Conservation (phyloP, 257 asterid species). For the Solanum medicagineum region DNA sequence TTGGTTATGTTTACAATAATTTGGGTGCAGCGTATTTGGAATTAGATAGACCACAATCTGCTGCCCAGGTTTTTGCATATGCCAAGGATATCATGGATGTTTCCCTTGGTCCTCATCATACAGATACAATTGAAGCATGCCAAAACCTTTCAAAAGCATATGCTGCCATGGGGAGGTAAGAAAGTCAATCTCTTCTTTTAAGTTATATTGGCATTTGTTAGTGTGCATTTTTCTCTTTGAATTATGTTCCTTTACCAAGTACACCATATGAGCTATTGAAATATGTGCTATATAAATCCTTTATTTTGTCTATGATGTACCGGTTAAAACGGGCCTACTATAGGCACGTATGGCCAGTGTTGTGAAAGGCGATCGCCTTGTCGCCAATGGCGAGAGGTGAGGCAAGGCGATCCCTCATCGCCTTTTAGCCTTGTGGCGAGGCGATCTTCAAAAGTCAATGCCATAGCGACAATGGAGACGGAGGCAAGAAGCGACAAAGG, state of each 20-base stretch:
- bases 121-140: conserved; percentile 71
- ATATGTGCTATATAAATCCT: neutral
- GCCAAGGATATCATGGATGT: conserved; percentile 91
- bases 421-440: too few species aligned
- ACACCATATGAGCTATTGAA: neutral
- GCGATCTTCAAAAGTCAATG: too few species aligned
- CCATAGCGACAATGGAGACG: too few species aligned
- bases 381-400: too few species aligned
- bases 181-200: neutral
- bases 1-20: conserved; percentile 82
- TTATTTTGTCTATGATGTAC: neutral
- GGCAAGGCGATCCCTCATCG: too few species aligned
- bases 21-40: conserved; percentile 90
- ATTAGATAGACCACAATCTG: conserved; percentile 80
- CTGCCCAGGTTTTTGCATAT: conserved; percentile 82
- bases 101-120: conserved; percentile 85
- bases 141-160: conserved; percentile 93
- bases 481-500: too few species aligned
- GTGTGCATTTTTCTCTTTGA: neutral
- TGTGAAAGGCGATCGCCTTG: too few species aligned
- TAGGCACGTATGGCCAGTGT: neutral
- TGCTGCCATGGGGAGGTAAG: conserved; percentile 77
- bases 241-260: neutral
- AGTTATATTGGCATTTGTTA: neutral
- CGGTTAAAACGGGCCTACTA: neutral